These are phyloP conservation scores for Ploettnerulaceae sp. DNA, from an alignment of 2,329 filamentous ascomycete species.

Conservation along the genomic window DNA sequence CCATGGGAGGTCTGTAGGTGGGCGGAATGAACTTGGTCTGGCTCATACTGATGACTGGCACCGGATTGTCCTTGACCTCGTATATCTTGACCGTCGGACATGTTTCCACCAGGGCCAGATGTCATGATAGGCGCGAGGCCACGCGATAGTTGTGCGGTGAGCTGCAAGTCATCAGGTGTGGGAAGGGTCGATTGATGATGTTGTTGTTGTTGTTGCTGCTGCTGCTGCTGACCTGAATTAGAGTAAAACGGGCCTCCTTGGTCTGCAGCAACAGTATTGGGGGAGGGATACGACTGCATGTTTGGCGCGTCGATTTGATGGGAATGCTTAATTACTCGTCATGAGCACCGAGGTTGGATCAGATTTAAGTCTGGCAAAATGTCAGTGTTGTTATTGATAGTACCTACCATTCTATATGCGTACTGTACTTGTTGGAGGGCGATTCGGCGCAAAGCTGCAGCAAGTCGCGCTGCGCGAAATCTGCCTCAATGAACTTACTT, in stretches of 20 bases:
- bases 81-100: conserved; percentile 36
- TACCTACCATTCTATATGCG: conserved; percentile 12
- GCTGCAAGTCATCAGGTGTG: conserved; percentile 40
- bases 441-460: conserved; percentile 9
- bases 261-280: conserved; percentile 28
- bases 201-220: conserved; percentile 19
- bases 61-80: conserved; percentile 31
- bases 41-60: conserved; percentile 35
- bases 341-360: conserved; percentile 18
- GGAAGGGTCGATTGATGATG: conserved; percentile 29
- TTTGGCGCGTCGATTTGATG: conserved; percentile 26
- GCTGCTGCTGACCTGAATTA: conserved; percentile 20
- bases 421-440: conserved; percentile 5
- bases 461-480: conserved; percentile 18
- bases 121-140: conserved; percentile 41
- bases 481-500: conserved; percentile 27
- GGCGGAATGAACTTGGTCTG: conserved; percentile 29
- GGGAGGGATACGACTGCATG: conserved; percentile 33
- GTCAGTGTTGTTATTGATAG: conserved; percentile 25
- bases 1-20: conserved; percentile 25
- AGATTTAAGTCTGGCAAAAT: conserved; percentile 16
- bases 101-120: conserved; percentile 34
- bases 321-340: conserved; percentile 17
- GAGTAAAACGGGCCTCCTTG: conserved; percentile 30
- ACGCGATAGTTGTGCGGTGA: conserved; percentile 42